A percentile compares a stretch with the other conserved stretches of the same genome.
phyloP scores from a whole-genome alignment of 805 yeast species.

The Metschnikowia dekortorum region DNA sequence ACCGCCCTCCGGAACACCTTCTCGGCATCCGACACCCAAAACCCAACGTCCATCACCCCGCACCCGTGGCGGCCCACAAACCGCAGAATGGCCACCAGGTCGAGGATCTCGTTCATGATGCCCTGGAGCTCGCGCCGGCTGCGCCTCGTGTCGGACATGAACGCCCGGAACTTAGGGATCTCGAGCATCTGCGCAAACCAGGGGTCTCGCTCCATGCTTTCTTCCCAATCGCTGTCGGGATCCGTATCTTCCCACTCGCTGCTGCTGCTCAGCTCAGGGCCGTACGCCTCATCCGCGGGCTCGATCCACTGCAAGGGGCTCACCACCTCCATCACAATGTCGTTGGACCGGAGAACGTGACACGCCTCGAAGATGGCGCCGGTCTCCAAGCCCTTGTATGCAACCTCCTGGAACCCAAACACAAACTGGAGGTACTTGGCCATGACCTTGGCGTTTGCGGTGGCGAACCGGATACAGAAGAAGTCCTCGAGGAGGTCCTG shows the following conservation, averaged over 20 bases:
- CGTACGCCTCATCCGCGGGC: background rate
- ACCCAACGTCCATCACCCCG: slow-evolving; percentile 74
- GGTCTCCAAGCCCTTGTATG: slow-evolving; percentile 65
- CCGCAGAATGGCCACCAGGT: slow-evolving; percentile 5
- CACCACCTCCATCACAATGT: slow-evolving; percentile 46
- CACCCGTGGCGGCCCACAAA: slow-evolving; percentile 58
- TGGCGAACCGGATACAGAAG: slow-evolving; percentile 66
- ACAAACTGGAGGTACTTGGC: slow-evolving; percentile 50
- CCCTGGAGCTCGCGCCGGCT: background rate
- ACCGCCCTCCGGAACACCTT: slow-evolving; percentile 44
- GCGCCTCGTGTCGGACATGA: background rate
- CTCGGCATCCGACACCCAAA: slow-evolving; percentile 52
- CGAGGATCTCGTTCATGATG: background rate
- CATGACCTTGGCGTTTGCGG: slow-evolving; percentile 65
- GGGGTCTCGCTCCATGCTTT: background rate
- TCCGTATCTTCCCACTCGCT: slow-evolving; percentile 1
- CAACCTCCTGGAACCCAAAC: slow-evolving; percentile 63
- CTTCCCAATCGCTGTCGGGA: too few species aligned
- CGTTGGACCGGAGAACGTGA: slow-evolving; percentile 59
- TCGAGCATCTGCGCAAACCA: background rate
- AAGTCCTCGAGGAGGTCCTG: slow-evolving; percentile 26
- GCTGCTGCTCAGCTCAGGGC: background rate
- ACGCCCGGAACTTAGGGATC: background rate
- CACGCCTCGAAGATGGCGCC: slow-evolving; percentile 52
- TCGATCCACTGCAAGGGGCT: slow-evolving; percentile 33